Conservation (phyloP, 345 rosid species). For the Rhodamnia rubescens region DNA sequence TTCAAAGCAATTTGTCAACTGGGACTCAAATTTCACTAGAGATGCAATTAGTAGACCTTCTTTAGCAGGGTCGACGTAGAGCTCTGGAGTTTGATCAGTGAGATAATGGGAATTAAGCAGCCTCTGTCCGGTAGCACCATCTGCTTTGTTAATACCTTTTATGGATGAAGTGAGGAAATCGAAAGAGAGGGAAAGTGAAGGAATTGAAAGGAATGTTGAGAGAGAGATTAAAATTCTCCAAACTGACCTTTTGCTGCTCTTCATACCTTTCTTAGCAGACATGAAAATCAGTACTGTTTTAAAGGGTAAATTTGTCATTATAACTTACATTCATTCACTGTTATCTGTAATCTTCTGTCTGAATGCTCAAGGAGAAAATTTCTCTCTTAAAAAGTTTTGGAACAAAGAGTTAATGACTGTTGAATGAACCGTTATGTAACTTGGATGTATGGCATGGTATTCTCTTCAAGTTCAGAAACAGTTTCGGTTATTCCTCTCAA, state of each 20-base stretch:
- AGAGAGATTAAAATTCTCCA: not conserved
- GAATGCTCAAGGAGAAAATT: not conserved
- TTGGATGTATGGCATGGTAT: not conserved
- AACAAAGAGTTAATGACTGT: not conserved
- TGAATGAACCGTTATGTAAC: not conserved
- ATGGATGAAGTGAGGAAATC: not conserved
- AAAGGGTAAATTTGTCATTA: not conserved
- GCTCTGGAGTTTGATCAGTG: not conserved
- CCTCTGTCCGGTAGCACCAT: not conserved
- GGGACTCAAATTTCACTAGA: not conserved
- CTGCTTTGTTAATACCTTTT: not conserved
- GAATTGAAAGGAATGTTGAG: not conserved
- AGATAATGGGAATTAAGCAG: not conserved
- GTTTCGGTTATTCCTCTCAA: not conserved
- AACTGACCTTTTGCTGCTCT: not conserved
- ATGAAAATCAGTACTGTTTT: not conserved
- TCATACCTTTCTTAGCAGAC: not conserved
- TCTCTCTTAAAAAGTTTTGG: not conserved
- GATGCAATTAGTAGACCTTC: not conserved
- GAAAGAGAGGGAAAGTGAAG: not conserved
- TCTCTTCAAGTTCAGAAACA: not conserved
- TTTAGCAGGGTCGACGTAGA: not conserved
- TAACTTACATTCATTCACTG: not conserved
- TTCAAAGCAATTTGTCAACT: not conserved
- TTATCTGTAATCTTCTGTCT: not conserved